These are phyloP conservation scores for Lentinula sp. DNA, from an alignment of 768 basidiomycete species.

Conservation along the genomic window DNA sequence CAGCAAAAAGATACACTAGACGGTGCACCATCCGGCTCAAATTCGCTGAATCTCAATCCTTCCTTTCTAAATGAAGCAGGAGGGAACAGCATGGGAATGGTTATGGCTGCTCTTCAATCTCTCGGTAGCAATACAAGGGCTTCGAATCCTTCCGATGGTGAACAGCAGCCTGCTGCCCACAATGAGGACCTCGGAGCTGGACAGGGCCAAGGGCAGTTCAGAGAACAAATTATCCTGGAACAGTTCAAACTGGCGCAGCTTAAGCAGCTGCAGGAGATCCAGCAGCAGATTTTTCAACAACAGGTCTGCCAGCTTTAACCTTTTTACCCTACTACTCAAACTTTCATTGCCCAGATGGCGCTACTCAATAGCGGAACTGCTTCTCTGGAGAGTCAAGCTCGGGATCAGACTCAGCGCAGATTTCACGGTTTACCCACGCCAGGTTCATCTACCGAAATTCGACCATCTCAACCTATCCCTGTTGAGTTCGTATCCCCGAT, in stretches of 20 bases:
- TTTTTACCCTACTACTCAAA: not conserved
- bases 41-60: not conserved
- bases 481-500: slow-evolving; percentile 61
- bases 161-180: slow-evolving; percentile 7
- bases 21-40: not conserved
- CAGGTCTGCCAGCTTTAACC: slow-evolving; percentile 44
- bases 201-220: slow-evolving; percentile 18
- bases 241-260: slow-evolving; percentile 75
- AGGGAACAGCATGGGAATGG: slow-evolving; percentile 6
- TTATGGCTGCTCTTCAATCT: slow-evolving; percentile 5
- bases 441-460: slow-evolving; percentile 62
- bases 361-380: slow-evolving; percentile 44
- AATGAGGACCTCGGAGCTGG: slow-evolving; percentile 42
- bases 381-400: not conserved
- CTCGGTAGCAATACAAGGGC: not conserved
- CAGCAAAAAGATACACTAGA: slow-evolving; percentile 1
- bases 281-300: slow-evolving; percentile 85
- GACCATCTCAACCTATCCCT: slow-evolving; percentile 52
- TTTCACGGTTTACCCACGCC: slow-evolving; percentile 58
- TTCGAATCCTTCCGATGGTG: not conserved
- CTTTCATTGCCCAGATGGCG: slow-evolving; percentile 45
- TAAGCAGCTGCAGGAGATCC: slow-evolving; percentile 71
- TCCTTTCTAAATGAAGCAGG: not conserved
- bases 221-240: slow-evolving; percentile 19
- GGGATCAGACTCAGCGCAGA: slow-evolving; percentile 18